These are phyloP conservation scores for Tulasnella sp. DNA, from an alignment of 768 basidiomycete genomes.

Conservation along the genomic window DNA sequence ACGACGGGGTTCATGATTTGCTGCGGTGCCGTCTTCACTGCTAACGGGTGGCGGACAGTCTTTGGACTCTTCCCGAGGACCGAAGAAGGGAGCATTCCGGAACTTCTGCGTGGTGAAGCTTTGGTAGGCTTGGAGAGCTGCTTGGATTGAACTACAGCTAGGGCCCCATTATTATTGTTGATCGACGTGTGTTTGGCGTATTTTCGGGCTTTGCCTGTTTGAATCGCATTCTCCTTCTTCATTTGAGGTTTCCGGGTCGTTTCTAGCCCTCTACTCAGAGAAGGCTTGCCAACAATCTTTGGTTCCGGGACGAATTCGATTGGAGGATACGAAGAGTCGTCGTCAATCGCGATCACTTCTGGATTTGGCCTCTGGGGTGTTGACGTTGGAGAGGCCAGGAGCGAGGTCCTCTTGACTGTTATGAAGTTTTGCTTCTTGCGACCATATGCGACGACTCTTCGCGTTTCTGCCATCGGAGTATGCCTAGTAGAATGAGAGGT, in stretches of 20 bases:
- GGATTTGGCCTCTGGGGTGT: slow-evolving; percentile 1
- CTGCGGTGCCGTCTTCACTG: neutral
- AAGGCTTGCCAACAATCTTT: neutral
- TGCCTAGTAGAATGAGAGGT: neutral
- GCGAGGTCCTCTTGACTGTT: slow-evolving; percentile 13
- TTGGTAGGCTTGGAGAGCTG: neutral
- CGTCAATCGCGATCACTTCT: slow-evolving; percentile 3
- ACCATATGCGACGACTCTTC: slow-evolving; percentile 25
- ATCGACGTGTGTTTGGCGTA: neutral
- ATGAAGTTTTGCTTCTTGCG: slow-evolving; percentile 24
- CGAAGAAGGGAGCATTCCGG: neutral
- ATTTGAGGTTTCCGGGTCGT: slow-evolving; percentile 36
- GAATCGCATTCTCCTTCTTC: neutral
- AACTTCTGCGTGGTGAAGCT: neutral
- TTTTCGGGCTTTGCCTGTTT: too few species aligned
- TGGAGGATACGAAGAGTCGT: slow-evolving; percentile 23
- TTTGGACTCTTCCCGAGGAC: neutral
- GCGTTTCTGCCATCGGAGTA: neutral
- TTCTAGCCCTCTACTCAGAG: neutral
- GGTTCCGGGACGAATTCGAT: slow-evolving; percentile 17
- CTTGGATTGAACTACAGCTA: neutral
- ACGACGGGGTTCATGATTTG: neutral
- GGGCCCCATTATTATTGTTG: neutral
- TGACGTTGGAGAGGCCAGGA: neutral
- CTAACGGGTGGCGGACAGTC: neutral